Base-by-base conservation (phyloP, 768 basidiomycete species). In the Dendrothele bispora region DNA sequence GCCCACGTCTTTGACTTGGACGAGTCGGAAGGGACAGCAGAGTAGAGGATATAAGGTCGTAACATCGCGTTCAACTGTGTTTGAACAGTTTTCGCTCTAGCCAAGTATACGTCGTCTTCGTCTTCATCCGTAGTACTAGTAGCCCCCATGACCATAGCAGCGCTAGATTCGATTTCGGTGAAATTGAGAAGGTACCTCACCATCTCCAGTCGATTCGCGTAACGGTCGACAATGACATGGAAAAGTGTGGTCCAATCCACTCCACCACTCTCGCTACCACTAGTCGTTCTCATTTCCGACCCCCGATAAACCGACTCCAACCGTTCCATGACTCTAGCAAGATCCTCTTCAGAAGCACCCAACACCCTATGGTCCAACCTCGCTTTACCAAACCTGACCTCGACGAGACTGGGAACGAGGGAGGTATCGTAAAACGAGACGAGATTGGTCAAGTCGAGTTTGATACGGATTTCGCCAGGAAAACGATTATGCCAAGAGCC, bases 391-490 rank as follows among this genome's bases (percentile, higher is more conserved):
- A 54, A 42, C 2, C 74, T 62, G 5, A 54, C 48, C 0, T 36
- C 50, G 30, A 69, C 61, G 10, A 78, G 54, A 5, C 68, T 69
- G 1, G 69, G 67, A 32, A 69, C 70, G 6, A 71, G 58, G 0
- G 43, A 44, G 2, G 61, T 61, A 50, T 79, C 75, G 51, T 75
- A 78, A 46, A 78, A 71, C 0, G 75, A 73, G 15, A 77, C 51
- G 12, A 72, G 48, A 12, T 70, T 62, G 3, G 71, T 55, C 36
- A 71, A 65, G 55, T 78, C 74, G 17, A 75, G 60, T 18, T 62
- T 50, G n/a, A 75, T 59, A 24, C 76, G 75, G 2, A 66, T 62
- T 21, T 77, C 75, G 22, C 74, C 75, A 0, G 75, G 75, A 34
- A 61, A 69, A 40, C 49, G 53, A 44, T 75, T 70, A 46, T 74